Conservation (phyloP, 371 early-diverging fungal species). For the Funneliformis caledonium region DNA sequence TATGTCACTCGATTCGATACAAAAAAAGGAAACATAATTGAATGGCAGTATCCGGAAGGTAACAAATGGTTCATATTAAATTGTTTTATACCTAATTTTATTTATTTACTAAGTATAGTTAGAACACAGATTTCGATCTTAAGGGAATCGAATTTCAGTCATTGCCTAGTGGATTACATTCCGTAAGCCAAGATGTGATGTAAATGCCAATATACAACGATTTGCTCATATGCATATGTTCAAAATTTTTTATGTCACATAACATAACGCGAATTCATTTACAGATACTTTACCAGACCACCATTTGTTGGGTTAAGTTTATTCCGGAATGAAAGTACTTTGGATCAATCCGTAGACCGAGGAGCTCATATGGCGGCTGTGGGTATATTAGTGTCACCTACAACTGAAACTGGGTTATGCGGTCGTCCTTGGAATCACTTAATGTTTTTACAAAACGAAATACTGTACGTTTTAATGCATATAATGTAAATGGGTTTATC, state of each 20-base stretch:
- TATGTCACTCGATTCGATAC: conserved; percentile 65
- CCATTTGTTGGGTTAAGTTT: conserved; percentile 57
- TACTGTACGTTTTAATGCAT: conserved; percentile 40
- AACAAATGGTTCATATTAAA: neutral
- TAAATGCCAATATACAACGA: conserved; percentile 41
- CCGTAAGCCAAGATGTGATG: conserved; percentile 58
- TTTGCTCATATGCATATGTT: neutral
- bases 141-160: conserved; percentile 63
- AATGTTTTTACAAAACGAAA: conserved; percentile 47
- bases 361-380: conserved; percentile 65
- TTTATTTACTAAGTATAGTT: neutral
- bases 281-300: conserved; percentile 58
- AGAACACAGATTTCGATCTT: conserved; percentile 53
- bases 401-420: conserved; percentile 51
- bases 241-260: neutral
- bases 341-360: conserved; percentile 47
- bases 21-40: conserved; percentile 60
- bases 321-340: conserved; percentile 52
- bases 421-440: conserved; percentile 59
- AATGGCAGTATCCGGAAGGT: conserved; percentile 64
- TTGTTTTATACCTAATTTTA: neutral
- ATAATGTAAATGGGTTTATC: neutral
- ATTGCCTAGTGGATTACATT: conserved; percentile 66
- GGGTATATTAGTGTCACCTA: conserved; percentile 59
- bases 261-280: neutral